A percentile compares a stretch with the other conserved stretches of the same genome.
Evolutionary conservation across 495 filamentous ascomycete species (phyloP).

Genomic region (Articulospora tetracladia): DNA sequence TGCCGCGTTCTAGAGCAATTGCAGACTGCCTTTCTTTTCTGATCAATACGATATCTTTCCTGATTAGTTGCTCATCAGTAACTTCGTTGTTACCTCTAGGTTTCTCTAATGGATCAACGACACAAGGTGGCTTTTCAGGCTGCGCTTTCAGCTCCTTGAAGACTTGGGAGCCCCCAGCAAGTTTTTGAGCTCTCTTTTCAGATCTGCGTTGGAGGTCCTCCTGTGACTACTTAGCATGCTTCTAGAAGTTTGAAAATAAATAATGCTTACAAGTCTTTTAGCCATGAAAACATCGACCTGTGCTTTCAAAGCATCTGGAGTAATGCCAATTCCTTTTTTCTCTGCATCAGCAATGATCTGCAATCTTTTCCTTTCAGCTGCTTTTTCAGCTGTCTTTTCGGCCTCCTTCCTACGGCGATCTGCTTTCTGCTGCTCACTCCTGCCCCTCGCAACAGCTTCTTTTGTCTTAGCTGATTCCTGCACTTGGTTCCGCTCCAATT

Average conservation of each 20-base stretch:
- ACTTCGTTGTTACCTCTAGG: not conserved
- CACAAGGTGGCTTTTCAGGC: too few species aligned
- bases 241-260: not conserved
- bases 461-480: not conserved
- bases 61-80: not conserved
- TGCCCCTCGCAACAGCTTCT: not conserved
- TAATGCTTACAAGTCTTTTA: slow-evolving; percentile 11
- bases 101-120: too few species aligned
- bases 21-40: not conserved
- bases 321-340: not conserved
- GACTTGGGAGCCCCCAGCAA: not conserved
- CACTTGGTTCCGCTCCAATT: not conserved
- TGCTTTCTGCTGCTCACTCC: slow-evolving; percentile 7
- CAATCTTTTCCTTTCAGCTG: not conserved
- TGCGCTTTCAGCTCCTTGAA: not conserved
- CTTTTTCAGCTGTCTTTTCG: not conserved
- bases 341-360: slow-evolving; percentile 10
- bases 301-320: not conserved
- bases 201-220: not conserved
- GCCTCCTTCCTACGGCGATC: slow-evolving; percentile 4
- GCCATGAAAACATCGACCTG: slow-evolving; percentile 14
- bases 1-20: too few species aligned
- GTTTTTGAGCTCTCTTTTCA: not conserved
- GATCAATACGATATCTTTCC: not conserved
- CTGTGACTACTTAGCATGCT: not conserved